These are phyloP conservation scores for Penicillium turbatum DNA, from an alignment of 495 filamentous ascomycete species.

Conservation along the genomic window DNA sequence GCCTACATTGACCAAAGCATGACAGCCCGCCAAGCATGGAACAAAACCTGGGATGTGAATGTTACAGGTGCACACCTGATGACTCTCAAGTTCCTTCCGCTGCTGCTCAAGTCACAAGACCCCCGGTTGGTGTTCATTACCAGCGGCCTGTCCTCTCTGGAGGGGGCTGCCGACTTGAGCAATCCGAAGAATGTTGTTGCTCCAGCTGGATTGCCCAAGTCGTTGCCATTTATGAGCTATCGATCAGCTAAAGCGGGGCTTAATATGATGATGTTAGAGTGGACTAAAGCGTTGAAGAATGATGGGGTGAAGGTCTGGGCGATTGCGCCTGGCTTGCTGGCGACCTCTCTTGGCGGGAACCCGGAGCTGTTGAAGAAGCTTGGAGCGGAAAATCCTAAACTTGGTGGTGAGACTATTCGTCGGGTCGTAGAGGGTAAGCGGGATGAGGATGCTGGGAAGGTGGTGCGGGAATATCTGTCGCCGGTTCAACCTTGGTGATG, in stretches of 20 bases:
- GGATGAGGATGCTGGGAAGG: conserved; percentile 35
- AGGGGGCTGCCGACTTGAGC: conserved; percentile 19
- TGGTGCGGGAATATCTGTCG: conserved; percentile 15
- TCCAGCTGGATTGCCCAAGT: conserved; percentile 46
- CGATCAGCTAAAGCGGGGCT: conserved; percentile 32
- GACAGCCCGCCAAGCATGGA: conserved; percentile 34
- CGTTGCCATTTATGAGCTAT: conserved; percentile 30
- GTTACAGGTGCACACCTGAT: conserved; percentile 48
- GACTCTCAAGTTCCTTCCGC: conserved; percentile 39
- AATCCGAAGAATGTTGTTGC: conserved; percentile 19
- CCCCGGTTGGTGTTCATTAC: conserved; percentile 47
- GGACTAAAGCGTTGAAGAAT: conserved; percentile 29
- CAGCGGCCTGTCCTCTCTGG: conserved; percentile 26
- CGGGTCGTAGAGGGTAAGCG: conserved; percentile 36
- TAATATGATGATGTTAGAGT: conserved; percentile 36
- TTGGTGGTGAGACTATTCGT: conserved; percentile 33
- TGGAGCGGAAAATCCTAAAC: conserved; percentile 27
- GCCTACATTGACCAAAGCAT: conserved; percentile 11
- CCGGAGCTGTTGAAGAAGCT: conserved; percentile 27
- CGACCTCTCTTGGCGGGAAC: conserved; percentile 26
- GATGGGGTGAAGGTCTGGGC: conserved; percentile 39
- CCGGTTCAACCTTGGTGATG: not conserved
- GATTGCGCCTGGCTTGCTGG: conserved; percentile 32
- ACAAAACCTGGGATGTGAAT: conserved; percentile 45
- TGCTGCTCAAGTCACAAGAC: conserved; percentile 44